phyloP scores from a whole-genome alignment of 768 basidiomycete species.

The Panellus pusillus region DNA sequence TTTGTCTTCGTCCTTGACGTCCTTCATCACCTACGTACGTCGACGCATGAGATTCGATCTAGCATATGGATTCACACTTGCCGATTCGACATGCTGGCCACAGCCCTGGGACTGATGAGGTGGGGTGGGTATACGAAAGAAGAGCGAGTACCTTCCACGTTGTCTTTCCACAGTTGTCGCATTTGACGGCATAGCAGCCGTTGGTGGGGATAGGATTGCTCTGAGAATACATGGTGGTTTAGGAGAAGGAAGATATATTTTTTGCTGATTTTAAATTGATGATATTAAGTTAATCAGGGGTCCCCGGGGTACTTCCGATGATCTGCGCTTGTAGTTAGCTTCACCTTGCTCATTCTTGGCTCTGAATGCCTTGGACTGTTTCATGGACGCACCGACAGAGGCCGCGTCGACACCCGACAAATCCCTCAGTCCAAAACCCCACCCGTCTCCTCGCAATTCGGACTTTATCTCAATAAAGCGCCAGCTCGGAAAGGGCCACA shows the following conservation, averaged over 20 bases:
- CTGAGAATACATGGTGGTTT: conserved; percentile 8
- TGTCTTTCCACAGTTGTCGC: conserved; percentile 62
- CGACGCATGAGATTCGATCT: conserved; percentile 9
- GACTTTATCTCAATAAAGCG: conserved; percentile 10
- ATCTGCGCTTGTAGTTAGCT: background rate
- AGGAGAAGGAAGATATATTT: background rate
- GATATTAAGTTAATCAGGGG: background rate
- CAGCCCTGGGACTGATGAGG: conserved; percentile 55
- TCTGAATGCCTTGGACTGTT: background rate
- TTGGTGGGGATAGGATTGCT: conserved; percentile 41
- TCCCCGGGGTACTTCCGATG: conserved; percentile 3
- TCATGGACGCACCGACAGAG: conserved; percentile 2
- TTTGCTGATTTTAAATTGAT: background rate
- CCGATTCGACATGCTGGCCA: conserved; percentile 62
- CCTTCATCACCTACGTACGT: conserved; percentile 43
- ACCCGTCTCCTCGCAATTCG: background rate
- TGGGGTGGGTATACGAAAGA: too few relatives aligned
- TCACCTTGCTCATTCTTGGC: background rate
- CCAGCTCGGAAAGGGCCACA: conserved; percentile 17
- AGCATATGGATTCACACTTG: conserved; percentile 32
- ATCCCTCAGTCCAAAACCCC: background rate
- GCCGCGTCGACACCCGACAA: background rate
- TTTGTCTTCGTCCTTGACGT: conserved; percentile 47
- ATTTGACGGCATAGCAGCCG: conserved; percentile 57
- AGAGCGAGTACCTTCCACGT: conserved; percentile 59